Evolutionary conservation across 2,329 filamentous ascomycete genomes (phyloP), one percentile per base, ranked within the genome.

Genomic region (Penicillium rolfsii): DNA sequence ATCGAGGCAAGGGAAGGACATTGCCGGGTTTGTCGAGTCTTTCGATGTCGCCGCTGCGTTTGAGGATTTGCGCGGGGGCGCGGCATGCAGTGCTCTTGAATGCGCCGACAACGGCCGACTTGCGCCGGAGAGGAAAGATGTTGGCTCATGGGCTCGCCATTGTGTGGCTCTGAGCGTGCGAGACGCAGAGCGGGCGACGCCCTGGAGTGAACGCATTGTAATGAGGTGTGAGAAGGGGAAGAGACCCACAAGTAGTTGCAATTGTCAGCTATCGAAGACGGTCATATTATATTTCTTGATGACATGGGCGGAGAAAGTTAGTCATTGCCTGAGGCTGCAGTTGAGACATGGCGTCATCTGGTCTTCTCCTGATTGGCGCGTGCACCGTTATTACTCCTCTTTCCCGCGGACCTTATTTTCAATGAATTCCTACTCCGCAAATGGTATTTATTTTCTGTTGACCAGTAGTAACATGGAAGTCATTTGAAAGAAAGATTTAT

Each of bases 1-100:
- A 73, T 97, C 93, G 49, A 97, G 88, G 73, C 93, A 97, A 3
- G 93, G 93, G 70, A 97, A 97, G 0, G 90, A 88, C 83, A 96
- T 90, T 67, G 92, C 89, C 3, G 92, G 91, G 73, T 96, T 96
- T 4, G 90, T 91, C 1, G 81, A 79, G 68, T 74, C 69, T 35
- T 66, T 67, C 3, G 60, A 43, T 11, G 60, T 38, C 69, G 64
- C 64, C n/a, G 61, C 52, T 7, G 57, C 60, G 22, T 62, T 52
- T 11, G 58, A 65, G 36, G 66, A 64, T 43, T 63, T 63, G 45
- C 67, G 67, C 33, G 62, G 50, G 22, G 67, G 62, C 19, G 57
- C 57, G n/a, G 62, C 62, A 36, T 71, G 69, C 49, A 74, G 60
- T 50, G 58, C n/a, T 56, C 68, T 63, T 33, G 62, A 60, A 58